Conservation (phyloP, 2,329 filamentous ascomycete species). For the Plectosphaerella cucumerina region DNA sequence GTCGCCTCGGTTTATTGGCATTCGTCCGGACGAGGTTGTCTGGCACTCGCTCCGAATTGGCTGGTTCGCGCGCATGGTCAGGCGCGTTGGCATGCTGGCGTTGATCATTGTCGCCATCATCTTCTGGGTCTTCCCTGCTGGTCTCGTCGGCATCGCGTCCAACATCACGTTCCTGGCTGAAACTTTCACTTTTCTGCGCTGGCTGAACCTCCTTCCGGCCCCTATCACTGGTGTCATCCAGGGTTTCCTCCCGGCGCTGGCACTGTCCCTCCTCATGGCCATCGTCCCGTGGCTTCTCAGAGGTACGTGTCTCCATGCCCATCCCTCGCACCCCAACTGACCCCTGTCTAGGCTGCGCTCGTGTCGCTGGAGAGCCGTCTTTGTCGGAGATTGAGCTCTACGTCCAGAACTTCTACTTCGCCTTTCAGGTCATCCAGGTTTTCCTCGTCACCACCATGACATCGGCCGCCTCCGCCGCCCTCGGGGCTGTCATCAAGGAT, state of each 20-base stretch:
- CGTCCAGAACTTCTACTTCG: slow-evolving; percentile 76
- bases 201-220: slow-evolving; percentile 67
- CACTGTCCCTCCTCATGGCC: slow-evolving; percentile 78
- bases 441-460: slow-evolving; percentile 79
- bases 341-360: slow-evolving; percentile 51
- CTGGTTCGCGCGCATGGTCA: slow-evolving; percentile 74
- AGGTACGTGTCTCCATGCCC: slow-evolving; percentile 38
- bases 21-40: slow-evolving; percentile 76
- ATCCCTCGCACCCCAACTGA: not conserved
- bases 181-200: slow-evolving; percentile 64
- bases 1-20: slow-evolving; percentile 77
- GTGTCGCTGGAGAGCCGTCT: slow-evolving; percentile 66
- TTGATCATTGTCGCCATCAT: slow-evolving; percentile 71
- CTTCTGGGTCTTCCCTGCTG: slow-evolving; percentile 78
- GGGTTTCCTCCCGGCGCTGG: slow-evolving; percentile 74
- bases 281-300: slow-evolving; percentile 74
- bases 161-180: slow-evolving; percentile 71
- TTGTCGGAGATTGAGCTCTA: slow-evolving; percentile 68
- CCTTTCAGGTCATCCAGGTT: slow-evolving; percentile 77
- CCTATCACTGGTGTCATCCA: slow-evolving; percentile 74
- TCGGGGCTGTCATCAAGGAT: slow-evolving; percentile 47
- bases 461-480: slow-evolving; percentile 64
- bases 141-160: slow-evolving; percentile 77
- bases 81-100: slow-evolving; percentile 58
- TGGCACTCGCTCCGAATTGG: slow-evolving; percentile 70